Conservation (phyloP, 208 protist species). For the Trypanosoma scelopori region DNA sequence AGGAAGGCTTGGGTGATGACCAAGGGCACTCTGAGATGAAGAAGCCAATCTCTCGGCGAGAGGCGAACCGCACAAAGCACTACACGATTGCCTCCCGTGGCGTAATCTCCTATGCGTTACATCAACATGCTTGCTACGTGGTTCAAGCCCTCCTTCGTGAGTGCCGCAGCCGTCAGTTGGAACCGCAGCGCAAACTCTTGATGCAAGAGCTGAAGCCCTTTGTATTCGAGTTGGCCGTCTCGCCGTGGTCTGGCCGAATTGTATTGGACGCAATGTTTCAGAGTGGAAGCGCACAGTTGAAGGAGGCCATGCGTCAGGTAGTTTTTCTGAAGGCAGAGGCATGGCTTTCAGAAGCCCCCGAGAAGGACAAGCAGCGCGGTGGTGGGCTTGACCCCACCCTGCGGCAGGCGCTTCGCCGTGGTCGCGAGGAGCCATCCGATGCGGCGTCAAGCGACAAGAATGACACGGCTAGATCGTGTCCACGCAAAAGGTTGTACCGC, state of each 20-base stretch:
- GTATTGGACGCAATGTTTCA: conserved; percentile 84
- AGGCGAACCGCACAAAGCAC: conserved; percentile 60
- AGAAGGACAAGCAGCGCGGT: conserved; percentile 43
- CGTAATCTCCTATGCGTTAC: conserved; percentile 74
- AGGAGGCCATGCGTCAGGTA: conserved; percentile 79
- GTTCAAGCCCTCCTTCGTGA: conserved; percentile 80
- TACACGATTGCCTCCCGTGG: conserved; percentile 61
- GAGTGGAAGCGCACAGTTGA: conserved; percentile 59
- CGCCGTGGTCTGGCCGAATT: conserved; percentile 84
- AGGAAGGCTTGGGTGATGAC: conserved; percentile 38
- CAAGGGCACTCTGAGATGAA: conserved; percentile 12
- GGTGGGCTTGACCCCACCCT: conserved; percentile 68
- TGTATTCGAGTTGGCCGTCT: conserved; percentile 81
- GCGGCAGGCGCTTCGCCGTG: conserved; percentile 67
- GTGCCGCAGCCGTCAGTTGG: conserved; percentile 56
- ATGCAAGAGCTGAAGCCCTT: conserved; percentile 88
- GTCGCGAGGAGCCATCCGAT: conserved; percentile 48
- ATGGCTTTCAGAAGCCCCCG: conserved; percentile 71
- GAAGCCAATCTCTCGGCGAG: conserved; percentile 36
- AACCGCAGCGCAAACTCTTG: conserved; percentile 56
- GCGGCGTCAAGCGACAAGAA: conserved; percentile 5
- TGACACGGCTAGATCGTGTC: not conserved
- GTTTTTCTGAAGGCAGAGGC: conserved; percentile 80
- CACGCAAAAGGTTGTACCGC: conserved; percentile 65
- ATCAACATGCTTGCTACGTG: conserved; percentile 80